These are phyloP conservation scores for Clohesyomyces aquaticus DNA, from an alignment of 495 filamentous ascomycete species.

Conservation along the genomic window DNA sequence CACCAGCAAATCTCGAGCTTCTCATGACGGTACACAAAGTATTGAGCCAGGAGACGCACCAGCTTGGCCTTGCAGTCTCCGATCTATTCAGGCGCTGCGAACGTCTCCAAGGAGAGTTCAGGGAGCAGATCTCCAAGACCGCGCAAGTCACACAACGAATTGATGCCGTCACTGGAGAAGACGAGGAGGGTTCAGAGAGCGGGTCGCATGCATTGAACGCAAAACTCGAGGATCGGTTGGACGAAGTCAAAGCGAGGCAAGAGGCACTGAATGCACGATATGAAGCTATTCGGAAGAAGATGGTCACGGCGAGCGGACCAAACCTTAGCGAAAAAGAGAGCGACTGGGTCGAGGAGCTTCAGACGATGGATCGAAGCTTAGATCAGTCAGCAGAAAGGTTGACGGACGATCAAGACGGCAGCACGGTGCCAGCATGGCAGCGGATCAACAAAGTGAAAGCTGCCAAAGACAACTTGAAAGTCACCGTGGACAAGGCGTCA, in stretches of 20 bases:
- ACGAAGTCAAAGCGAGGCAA: slow-evolving; percentile 62
- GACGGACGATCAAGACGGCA: slow-evolving; percentile 28
- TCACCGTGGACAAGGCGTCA: slow-evolving; percentile 32
- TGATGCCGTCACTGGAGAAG: slow-evolving; percentile 66
- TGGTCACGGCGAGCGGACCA: slow-evolving; percentile 60
- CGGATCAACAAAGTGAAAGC: slow-evolving; percentile 39
- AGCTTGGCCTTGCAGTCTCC: slow-evolving; percentile 71
- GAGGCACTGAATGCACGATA: slow-evolving; percentile 62
- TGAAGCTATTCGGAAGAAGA: slow-evolving; percentile 65
- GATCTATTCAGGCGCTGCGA: slow-evolving; percentile 82
- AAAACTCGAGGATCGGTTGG: slow-evolving; percentile 63
- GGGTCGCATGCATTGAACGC: slow-evolving; percentile 52
- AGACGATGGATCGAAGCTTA: slow-evolving; percentile 52
- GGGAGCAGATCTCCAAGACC: slow-evolving; percentile 69
- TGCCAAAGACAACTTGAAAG: slow-evolving; percentile 33
- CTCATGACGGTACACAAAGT: slow-evolving; percentile 77
- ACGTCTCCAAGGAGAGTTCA: slow-evolving; percentile 69
- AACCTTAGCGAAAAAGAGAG: slow-evolving; percentile 61
- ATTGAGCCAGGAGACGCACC: slow-evolving; percentile 71
- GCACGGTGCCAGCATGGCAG: slow-evolving; percentile 21
- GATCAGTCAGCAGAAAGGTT: slow-evolving; percentile 13
- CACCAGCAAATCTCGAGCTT: slow-evolving; percentile 72
- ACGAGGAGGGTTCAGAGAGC: slow-evolving; percentile 48
- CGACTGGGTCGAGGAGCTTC: slow-evolving; percentile 43
- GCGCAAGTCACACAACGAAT: slow-evolving; percentile 69